phyloP scores from a whole-genome alignment of 2,329 filamentous ascomycete species.

The Scytalidium sp. region DNA sequence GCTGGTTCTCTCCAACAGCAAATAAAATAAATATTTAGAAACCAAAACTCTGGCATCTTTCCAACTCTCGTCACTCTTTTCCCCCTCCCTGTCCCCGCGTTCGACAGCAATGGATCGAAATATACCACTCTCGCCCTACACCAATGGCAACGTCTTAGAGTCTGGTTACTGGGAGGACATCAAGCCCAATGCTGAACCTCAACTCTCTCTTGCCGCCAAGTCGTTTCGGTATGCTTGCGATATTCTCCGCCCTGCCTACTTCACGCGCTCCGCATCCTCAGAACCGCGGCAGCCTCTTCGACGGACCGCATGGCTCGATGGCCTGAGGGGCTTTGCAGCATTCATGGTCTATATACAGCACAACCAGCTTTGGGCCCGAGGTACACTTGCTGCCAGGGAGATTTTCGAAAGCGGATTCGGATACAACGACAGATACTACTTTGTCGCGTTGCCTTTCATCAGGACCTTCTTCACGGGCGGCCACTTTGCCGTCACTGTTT shows the following conservation, averaged over 20 bases:
- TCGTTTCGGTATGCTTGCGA: conserved; percentile 2
- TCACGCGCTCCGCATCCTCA: not conserved
- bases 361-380: conserved; percentile 34
- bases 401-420: conserved; percentile 24
- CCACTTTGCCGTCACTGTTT: conserved; percentile 54
- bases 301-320: conserved; percentile 43
- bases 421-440: conserved; percentile 27
- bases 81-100: not conserved
- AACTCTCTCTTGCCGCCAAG: conserved; percentile 2
- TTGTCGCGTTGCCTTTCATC: conserved; percentile 52
- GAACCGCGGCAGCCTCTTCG: conserved; percentile 5
- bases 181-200: not conserved
- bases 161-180: conserved; percentile 3
- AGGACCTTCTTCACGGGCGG: conserved; percentile 59
- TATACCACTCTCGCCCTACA: not conserved
- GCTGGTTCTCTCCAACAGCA: too few relatives aligned
- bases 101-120: not conserved
- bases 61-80: not conserved
- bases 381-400: conserved; percentile 4
- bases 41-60: too few relatives aligned
- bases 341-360: conserved; percentile 45
- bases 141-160: conserved; percentile 5
- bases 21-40: too few relatives aligned
- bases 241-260: conserved; percentile 1
- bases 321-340: conserved; percentile 45